Percentiles rank a stretch among this genome's conserved stretches.
Evolutionary conservation across 2,329 filamentous ascomycete genomes (phyloP).

Genomic region (Fusarium torulosum): DNA sequence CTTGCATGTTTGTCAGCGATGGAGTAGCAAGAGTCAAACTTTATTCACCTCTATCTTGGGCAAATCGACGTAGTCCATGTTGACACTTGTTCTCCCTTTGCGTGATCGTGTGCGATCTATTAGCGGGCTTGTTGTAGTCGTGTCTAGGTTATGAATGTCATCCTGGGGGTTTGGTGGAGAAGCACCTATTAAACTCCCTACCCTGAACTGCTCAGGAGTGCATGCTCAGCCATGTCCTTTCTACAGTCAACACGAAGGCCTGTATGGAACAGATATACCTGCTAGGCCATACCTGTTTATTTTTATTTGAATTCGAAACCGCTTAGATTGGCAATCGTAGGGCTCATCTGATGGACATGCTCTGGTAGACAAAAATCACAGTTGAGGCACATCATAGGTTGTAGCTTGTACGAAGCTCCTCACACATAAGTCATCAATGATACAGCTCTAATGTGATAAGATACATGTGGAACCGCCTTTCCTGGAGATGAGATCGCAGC

Average conservation of each 20-base stretch:
- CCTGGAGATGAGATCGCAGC: constrained; percentile 50
- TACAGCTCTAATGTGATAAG: constrained; percentile 46
- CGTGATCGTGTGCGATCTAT: too few species aligned
- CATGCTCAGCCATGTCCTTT: background rate
- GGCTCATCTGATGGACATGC: background rate
- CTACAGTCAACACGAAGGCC: background rate
- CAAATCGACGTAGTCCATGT: constrained; percentile 62
- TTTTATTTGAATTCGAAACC: background rate
- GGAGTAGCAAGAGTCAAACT: background rate
- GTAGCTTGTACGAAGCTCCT: constrained; percentile 23
- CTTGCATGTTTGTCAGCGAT: constrained; percentile 54
- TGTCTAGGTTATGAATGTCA: background rate
- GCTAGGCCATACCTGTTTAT: background rate
- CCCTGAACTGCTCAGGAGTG: constrained; percentile 10
- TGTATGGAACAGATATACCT: background rate
- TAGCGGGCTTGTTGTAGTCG: background rate
- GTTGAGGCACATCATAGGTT: background rate
- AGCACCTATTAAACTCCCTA: background rate
- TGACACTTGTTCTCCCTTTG: background rate
- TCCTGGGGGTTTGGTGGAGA: background rate
- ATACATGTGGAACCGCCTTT: constrained; percentile 47
- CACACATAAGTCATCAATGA: constrained; percentile 42
- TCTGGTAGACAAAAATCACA: background rate
- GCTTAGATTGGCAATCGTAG: background rate
- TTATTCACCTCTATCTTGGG: constrained; percentile 67